Percentiles rank a stretch among this genome's conserved stretches.
phyloP scores from a whole-genome alignment of 352 stramenopile species.

The Phytophthora citrophthora region DNA sequence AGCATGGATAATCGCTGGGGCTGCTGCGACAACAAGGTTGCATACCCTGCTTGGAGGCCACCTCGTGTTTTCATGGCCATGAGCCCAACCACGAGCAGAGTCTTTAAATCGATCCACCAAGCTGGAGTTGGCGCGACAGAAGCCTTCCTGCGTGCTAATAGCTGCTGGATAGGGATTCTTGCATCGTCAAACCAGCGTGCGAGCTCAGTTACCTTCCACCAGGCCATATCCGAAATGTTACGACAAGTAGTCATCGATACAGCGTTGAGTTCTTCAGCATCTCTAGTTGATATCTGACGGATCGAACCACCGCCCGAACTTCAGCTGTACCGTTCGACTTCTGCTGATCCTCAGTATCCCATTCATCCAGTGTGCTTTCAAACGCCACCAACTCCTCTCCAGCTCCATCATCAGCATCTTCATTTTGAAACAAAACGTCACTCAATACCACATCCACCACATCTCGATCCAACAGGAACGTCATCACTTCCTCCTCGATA shows the following conservation, averaged over 20 bases:
- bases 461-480: slow-evolving; percentile 31
- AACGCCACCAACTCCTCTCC: slow-evolving; percentile 1
- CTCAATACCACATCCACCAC: slow-evolving; percentile 25
- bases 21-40: slow-evolving; percentile 27
- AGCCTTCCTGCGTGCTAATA: slow-evolving; percentile 26
- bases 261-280: slow-evolving; percentile 21
- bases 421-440: slow-evolving; percentile 12
- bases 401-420: slow-evolving; percentile 4
- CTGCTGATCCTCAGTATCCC: slow-evolving; percentile 16
- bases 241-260: slow-evolving; percentile 14
- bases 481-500: not conserved
- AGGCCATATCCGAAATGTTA: slow-evolving; percentile 3
- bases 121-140: slow-evolving; percentile 3
- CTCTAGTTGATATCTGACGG: slow-evolving; percentile 19
- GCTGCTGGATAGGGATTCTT: slow-evolving; percentile 19
- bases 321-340: slow-evolving; percentile 28
- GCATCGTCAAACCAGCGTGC: slow-evolving; percentile 24
- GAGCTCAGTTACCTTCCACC: slow-evolving; percentile 20
- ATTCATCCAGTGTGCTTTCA: slow-evolving; percentile 25
- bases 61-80: slow-evolving; percentile 29
- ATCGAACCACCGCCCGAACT: slow-evolving; percentile 19
- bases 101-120: slow-evolving; percentile 32
- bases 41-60: slow-evolving; percentile 19
- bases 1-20: slow-evolving; percentile 29
- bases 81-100: slow-evolving; percentile 18